Conservation (phyloP, 2,329 filamentous ascomycete species). For the Cladophialophora bantiana region DNA sequence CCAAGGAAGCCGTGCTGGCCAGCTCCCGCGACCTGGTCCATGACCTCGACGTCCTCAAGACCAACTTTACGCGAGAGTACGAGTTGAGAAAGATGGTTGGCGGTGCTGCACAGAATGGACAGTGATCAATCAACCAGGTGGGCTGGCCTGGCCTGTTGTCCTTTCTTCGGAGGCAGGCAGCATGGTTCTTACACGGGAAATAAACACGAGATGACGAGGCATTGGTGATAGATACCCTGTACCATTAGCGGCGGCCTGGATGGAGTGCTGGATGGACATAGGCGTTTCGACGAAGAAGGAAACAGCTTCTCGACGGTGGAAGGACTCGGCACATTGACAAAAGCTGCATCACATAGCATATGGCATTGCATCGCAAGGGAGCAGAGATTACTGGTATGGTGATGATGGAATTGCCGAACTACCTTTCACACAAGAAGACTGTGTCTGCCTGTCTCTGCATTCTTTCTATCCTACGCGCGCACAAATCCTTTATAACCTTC, state of each 20-base stretch:
- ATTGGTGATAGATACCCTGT: conserved; percentile 35
- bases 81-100: conserved; percentile 85
- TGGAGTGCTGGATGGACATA: conserved; percentile 20
- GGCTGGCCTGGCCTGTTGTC: not conserved
- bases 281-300: conserved; percentile 6
- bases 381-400: not conserved
- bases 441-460: not conserved
- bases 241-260: conserved; percentile 19
- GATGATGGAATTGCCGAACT: not conserved
- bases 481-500: not conserved
- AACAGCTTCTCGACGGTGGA: not conserved
- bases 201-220: not conserved
- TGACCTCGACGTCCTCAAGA: conserved; percentile 78
- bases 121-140: conserved; percentile 12
- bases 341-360: not conserved
- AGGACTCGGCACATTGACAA: not conserved
- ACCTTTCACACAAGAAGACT: not conserved
- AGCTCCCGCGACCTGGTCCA: conserved; percentile 83
- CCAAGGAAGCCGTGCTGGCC: conserved; percentile 84
- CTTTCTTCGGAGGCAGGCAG: not conserved
- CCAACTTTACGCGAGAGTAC: conserved; percentile 92
- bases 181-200: not conserved
- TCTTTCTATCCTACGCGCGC: not conserved
- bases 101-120: conserved; percentile 62
- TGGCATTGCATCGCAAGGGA: not conserved